Conservation (phyloP, 352 stramenopile genomes). For the Phytophthora idaei region DNA sequence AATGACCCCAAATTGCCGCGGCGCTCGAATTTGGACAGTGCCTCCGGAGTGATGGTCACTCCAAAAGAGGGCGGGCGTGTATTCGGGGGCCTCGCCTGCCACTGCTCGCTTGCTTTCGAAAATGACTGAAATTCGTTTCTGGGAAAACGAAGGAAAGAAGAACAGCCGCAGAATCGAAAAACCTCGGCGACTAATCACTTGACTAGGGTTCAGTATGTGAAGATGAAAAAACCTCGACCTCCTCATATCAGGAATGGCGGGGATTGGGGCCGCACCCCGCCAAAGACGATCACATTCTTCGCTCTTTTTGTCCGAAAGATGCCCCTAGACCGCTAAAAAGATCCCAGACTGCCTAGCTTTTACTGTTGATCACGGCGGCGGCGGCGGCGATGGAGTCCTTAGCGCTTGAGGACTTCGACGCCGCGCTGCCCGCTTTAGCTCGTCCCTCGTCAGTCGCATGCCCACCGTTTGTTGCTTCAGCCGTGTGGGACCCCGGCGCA, state of each 20-base stretch:
- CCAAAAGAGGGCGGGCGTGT: conserved; percentile 41
- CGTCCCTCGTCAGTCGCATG: conserved; percentile 19
- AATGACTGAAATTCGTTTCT: conserved; percentile 54
- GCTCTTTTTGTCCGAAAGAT: conserved; percentile 31
- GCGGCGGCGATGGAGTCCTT: not conserved
- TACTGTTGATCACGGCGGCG: conserved; percentile 6
- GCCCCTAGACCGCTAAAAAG: conserved; percentile 36
- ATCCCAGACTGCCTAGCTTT: conserved; percentile 28
- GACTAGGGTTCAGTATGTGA: conserved; percentile 24
- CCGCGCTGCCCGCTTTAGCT: not conserved
- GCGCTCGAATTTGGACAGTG: conserved; percentile 34
- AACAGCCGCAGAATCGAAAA: conserved; percentile 30
- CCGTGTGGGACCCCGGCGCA: conserved; percentile 16
- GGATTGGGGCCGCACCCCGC: conserved; percentile 11
- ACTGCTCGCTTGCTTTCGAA: conserved; percentile 58
- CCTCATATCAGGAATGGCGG: conserved; percentile 26
- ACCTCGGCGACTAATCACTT: conserved; percentile 24
- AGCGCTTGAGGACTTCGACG: not conserved
- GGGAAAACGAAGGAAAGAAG: conserved; percentile 46
- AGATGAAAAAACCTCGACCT: conserved; percentile 37
- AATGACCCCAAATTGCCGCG: conserved; percentile 47
- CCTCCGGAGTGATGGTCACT: conserved; percentile 50
- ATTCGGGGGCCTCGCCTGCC: conserved; percentile 47
- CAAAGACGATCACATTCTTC: conserved; percentile 35
- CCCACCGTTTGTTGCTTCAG: conserved; percentile 17